Evolutionary conservation across 768 basidiomycete species (phyloP).

Genomic region (Tremella fuciformis): DNA sequence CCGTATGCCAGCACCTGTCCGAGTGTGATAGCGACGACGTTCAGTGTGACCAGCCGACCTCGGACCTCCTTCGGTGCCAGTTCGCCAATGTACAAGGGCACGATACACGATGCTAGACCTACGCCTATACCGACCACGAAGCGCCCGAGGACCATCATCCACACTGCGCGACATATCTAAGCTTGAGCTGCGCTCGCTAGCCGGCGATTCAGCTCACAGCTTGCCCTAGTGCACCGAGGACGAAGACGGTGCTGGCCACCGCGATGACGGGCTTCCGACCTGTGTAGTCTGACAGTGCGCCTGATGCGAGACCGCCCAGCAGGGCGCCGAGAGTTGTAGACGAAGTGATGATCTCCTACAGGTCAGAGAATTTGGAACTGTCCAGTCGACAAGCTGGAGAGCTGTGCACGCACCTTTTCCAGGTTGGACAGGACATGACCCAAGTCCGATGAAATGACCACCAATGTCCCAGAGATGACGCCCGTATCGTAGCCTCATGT

Average conservation of each 20-base stretch:
- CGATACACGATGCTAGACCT: constrained; percentile 71
- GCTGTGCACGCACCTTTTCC: constrained; percentile 59
- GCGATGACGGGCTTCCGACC: constrained; percentile 66
- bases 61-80: constrained; percentile 59
- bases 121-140: constrained; percentile 72
- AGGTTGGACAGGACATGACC: constrained; percentile 60
- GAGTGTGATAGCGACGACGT: constrained; percentile 76
- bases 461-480: constrained; percentile 72
- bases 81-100: constrained; percentile 80
- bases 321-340: constrained; percentile 75
- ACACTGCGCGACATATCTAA: constrained; percentile 57
- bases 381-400: not conserved
- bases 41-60: constrained; percentile 75
- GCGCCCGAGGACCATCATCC: constrained; percentile 71
- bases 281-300: constrained; percentile 67
- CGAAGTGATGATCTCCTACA: constrained; percentile 73
- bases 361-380: not conserved
- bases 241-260: constrained; percentile 69
- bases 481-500: constrained; percentile 76
- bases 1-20: constrained; percentile 73
- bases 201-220: constrained; percentile 54
- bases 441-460: constrained; percentile 67
- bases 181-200: too few species aligned
- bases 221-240: constrained; percentile 69
- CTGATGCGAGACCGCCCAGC: constrained; percentile 68